Percentiles rank a stretch among this genome's conserved stretches.
These are phyloP conservation scores for Sphaceloma murrayae DNA, from an alignment of 2,329 filamentous ascomycete genomes.

Conservation along the genomic window DNA sequence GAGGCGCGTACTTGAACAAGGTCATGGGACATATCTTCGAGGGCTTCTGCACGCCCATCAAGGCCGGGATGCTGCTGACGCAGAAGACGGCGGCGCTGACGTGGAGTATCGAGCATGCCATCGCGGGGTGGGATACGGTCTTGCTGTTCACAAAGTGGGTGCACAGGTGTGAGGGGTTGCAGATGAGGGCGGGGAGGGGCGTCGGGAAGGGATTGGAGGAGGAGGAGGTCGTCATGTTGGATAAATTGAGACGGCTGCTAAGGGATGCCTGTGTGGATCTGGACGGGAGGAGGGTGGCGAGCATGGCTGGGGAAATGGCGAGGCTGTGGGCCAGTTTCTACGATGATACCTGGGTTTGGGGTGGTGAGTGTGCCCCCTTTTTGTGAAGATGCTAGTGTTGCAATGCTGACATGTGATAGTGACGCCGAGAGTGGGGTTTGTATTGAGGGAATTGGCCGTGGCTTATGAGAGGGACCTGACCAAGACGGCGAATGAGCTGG, in stretches of 20 bases:
- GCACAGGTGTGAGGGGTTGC: constrained; percentile 7
- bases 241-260: constrained; percentile 9
- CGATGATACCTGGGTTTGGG: constrained; percentile 17
- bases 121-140: constrained; percentile 16
- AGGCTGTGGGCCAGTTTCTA: constrained; percentile 15
- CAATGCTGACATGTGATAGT: neutral
- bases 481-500: constrained; percentile 3
- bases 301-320: constrained; percentile 15
- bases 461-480: constrained; percentile 13
- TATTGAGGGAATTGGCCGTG: constrained; percentile 11
- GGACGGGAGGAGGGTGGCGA: constrained; percentile 31
- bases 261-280: constrained; percentile 32
- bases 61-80: constrained; percentile 22
- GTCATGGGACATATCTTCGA: constrained; percentile 26
- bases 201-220: constrained; percentile 5
- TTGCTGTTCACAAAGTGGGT: constrained; percentile 16
- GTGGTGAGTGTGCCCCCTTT: neutral
- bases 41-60: constrained; percentile 25
- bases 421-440: constrained; percentile 13
- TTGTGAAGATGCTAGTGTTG: neutral
- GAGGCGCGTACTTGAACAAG: constrained; percentile 24
- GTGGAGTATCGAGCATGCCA: constrained; percentile 24
- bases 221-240: constrained; percentile 6
- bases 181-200: constrained; percentile 1
- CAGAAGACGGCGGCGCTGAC: constrained; percentile 26